These are phyloP conservation scores for Geranium rotundifolium DNA, from an alignment of 345 rosid species.

Conservation along the genomic window DNA sequence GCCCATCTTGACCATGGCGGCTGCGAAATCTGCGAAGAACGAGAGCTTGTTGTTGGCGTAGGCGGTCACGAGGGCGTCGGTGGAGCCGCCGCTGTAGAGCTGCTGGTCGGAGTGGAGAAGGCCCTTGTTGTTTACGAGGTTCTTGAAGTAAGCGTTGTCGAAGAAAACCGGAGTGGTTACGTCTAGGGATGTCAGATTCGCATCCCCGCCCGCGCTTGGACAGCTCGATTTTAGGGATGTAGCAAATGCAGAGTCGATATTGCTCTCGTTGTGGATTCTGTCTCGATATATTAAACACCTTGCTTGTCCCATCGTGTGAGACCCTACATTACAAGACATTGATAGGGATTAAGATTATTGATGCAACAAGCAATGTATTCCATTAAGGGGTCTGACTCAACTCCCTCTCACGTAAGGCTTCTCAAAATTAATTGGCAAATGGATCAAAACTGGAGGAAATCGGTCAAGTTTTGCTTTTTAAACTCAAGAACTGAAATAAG, in stretches of 20 bases:
- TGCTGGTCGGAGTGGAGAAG: slow-evolving; percentile 32
- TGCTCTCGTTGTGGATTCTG: slow-evolving; percentile 22
- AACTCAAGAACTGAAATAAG: too few species aligned
- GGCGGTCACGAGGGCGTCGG: slow-evolving; percentile 11
- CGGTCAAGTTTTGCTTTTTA: too few species aligned
- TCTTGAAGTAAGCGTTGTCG: slow-evolving; percentile 20
- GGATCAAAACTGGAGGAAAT: too few species aligned
- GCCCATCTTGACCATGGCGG: slow-evolving; percentile 32
- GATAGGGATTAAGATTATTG: too few species aligned
- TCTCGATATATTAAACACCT: slow-evolving; percentile 17
- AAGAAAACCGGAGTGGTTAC: slow-evolving; percentile 13
- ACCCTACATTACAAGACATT: slow-evolving; percentile 7
- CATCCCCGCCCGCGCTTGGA: slow-evolving; percentile 16
- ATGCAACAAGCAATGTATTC: too few species aligned
- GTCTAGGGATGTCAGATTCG: slow-evolving; percentile 14
- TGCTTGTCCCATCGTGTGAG: slow-evolving; percentile 29
- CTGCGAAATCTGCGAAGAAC: slow-evolving; percentile 25
- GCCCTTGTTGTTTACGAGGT: slow-evolving; percentile 25
- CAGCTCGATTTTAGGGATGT: slow-evolving; percentile 5
- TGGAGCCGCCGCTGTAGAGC: slow-evolving; percentile 22
- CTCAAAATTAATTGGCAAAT: too few species aligned
- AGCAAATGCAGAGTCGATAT: slow-evolving; percentile 20
- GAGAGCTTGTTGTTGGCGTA: slow-evolving; percentile 11
- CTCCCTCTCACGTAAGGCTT: too few species aligned
- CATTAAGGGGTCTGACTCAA: too few species aligned